Base-by-base conservation (phyloP, 441 rosid genomes). In the Metrosideros polymorpha region DNA sequence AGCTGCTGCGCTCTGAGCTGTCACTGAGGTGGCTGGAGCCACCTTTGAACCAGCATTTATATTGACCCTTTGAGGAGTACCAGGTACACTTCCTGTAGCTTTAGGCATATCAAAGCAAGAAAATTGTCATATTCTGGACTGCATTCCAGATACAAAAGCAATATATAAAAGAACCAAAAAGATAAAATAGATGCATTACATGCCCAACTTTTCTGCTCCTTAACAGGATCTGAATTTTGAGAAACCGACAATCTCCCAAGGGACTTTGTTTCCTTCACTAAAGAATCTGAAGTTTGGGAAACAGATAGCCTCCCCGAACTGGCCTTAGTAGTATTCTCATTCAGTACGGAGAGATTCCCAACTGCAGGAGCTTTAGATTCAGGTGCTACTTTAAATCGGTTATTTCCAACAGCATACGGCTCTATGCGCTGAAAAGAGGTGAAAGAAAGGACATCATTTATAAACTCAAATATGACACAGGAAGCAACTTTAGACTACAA, bases 1-100 rank as follows among this genome's bases (percentile, higher is more conserved):
- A 84, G 91, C 92, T 87, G 93, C 89, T 87, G 91, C 88, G 86
- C 85, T 91, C 83, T 95, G 87, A 89, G 88, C 94, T 86, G 91
- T 89, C 51, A 86, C 86, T 12, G 96, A 88, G 89, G 88, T 91
- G 66, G 89, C 89, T 59, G 91, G 51, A 66, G 88, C 87, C 52
- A 91, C 86, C 92, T 91, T 97, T 66, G 91, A 84, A 84, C 86
- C 91, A 88, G 91, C 84, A 83, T 91, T 92, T 82, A 90, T 30
- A 89, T 90, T 93, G 90, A 91, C 92, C 90, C 91, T 94, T 89
- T 92, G 97, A 91, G 97, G 99, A 87, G 98, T 94, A 89, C 91
- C 92, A 82, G 95, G 94, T 85, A 88, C 90, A 93, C 87, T 95
- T 94, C 96, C 99, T 85, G 97, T 89, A 90, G 97, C 99, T 97